Evolutionary conservation across 2,329 filamentous ascomycete species (phyloP).

Genomic region (Phoma sp.): DNA sequence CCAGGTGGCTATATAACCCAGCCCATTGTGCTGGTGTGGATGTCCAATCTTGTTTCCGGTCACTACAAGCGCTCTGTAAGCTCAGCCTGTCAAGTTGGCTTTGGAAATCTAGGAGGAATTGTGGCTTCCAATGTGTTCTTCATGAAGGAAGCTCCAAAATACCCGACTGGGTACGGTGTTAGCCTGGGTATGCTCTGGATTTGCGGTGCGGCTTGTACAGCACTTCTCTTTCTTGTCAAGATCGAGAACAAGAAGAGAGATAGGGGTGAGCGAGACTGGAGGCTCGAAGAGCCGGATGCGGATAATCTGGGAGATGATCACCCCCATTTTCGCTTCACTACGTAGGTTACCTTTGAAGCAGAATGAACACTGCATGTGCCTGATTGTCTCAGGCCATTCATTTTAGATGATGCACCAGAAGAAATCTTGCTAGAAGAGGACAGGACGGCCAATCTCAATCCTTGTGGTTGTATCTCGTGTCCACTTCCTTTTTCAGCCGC

Average conservation of each 20-base stretch:
- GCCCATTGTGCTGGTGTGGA: slow-evolving; percentile 62
- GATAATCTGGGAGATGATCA: slow-evolving; percentile 61
- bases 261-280: slow-evolving; percentile 53
- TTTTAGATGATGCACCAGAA: no score
- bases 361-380: no score
- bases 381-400: no score
- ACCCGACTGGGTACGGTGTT: slow-evolving; percentile 57
- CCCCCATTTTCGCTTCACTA: slow-evolving; percentile 55
- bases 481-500: no score
- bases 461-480: no score
- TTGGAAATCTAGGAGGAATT: slow-evolving; percentile 59
- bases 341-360: slow-evolving; percentile 9
- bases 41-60: slow-evolving; percentile 63
- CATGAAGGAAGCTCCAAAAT: slow-evolving; percentile 52
- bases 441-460: no score
- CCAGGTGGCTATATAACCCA: slow-evolving; percentile 61
- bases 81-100: slow-evolving; percentile 54
- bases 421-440: no score
- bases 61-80: slow-evolving; percentile 63
- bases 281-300: slow-evolving; percentile 50
- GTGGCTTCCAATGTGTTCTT: slow-evolving; percentile 59
- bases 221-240: slow-evolving; percentile 50
- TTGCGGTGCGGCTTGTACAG: slow-evolving; percentile 51
- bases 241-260: slow-evolving; percentile 57
- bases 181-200: slow-evolving; percentile 58